Evolutionary conservation across 2,329 filamentous ascomycete genomes (phyloP).

Genomic region (Diaporthe capsici): DNA sequence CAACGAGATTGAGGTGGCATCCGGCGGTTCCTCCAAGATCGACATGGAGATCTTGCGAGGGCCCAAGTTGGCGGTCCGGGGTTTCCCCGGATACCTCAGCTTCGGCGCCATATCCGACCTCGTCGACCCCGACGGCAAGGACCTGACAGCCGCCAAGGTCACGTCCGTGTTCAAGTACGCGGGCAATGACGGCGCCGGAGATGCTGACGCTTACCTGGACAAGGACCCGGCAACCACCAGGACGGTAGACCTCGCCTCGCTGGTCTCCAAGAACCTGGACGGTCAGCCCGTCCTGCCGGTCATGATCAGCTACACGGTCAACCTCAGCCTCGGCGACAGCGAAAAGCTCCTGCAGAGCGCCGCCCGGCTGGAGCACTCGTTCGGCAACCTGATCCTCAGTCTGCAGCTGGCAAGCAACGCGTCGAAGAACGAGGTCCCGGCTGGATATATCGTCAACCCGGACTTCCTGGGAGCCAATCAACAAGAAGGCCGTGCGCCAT

Average conservation of each 20-base stretch:
- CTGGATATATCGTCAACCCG: constrained; percentile 1
- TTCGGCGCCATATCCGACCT: constrained; percentile 17
- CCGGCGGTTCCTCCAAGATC: background rate
- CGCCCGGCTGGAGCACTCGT: background rate
- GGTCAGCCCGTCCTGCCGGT: constrained; percentile 7
- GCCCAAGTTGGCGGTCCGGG: background rate
- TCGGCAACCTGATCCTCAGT: constrained; percentile 11
- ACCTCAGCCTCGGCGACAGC: constrained; percentile 4
- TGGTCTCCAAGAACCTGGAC: constrained; percentile 1
- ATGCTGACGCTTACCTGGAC: background rate
- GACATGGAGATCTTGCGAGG: background rate
- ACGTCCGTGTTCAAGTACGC: constrained; percentile 17
- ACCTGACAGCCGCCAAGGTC: constrained; percentile 5
- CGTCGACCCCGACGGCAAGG: constrained; percentile 4
- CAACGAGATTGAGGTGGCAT: background rate
- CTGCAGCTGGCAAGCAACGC: constrained; percentile 5
- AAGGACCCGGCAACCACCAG: constrained; percentile 6
- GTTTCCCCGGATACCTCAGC: background rate
- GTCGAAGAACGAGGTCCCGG: background rate
- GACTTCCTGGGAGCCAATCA: constrained; percentile 12
- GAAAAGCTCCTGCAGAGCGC: background rate
- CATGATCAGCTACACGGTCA: constrained; percentile 16
- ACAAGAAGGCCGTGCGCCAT: background rate
- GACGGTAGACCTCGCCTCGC: background rate
- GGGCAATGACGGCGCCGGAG: background rate